Conservation (phyloP, 2,329 filamentous ascomycete species). For the Penicillium sp. region DNA sequence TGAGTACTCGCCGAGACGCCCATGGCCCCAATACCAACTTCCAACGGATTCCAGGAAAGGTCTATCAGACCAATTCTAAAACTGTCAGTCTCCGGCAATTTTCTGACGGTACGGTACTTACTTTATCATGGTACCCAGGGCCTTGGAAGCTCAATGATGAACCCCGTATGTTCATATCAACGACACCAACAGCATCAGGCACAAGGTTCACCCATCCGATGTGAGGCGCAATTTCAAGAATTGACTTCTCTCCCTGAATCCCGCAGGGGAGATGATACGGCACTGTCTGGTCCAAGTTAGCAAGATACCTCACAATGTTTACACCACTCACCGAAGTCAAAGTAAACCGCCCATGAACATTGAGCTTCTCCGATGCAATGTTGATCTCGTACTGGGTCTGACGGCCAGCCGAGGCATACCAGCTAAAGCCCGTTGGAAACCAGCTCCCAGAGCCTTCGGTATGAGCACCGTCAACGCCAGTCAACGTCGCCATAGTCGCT, state of each 20-base stretch:
- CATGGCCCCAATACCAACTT: conserved; percentile 53
- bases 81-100: background rate
- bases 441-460: conserved; percentile 8
- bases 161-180: conserved; percentile 35
- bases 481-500: conserved; percentile 16
- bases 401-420: conserved; percentile 5
- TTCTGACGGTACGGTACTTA: conserved; percentile 5
- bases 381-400: conserved; percentile 15
- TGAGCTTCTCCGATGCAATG: conserved; percentile 13
- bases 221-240: conserved; percentile 27
- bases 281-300: background rate
- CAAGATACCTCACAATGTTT: background rate
- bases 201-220: conserved; percentile 44
- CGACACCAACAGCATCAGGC: conserved; percentile 35
- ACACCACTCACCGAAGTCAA: conserved; percentile 14
- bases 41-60: conserved; percentile 36
- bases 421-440: conserved; percentile 15
- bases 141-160: conserved; percentile 38
- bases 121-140: conserved; percentile 51
- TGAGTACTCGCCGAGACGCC: conserved; percentile 43
- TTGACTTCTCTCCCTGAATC: conserved; percentile 4
- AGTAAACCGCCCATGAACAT: conserved; percentile 13
- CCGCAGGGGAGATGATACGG: conserved; percentile 20
- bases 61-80: conserved; percentile 46
- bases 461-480: background rate